A percentile compares a stretch with the other conserved stretches of the same genome.
Evolutionary conservation across 495 filamentous ascomycete genomes (phyloP).

Genomic region (Lophiostoma macrostomum): DNA sequence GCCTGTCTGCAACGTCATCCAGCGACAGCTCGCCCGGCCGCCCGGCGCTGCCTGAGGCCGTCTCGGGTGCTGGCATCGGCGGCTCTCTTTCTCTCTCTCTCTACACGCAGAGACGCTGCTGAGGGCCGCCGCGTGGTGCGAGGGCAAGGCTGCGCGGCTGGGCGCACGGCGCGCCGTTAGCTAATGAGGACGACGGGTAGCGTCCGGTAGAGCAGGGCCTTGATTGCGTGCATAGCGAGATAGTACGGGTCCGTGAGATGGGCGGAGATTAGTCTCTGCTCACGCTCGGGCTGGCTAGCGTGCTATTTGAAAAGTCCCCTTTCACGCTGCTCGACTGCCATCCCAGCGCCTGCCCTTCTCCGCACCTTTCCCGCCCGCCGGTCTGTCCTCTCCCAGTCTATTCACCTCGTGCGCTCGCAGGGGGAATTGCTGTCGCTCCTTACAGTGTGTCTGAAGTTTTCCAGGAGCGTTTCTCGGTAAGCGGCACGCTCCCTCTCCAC

Average conservation of each 20-base stretch:
- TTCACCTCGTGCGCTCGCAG: constrained; percentile 9
- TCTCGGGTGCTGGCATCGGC: background rate
- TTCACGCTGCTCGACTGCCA: constrained; percentile 7
- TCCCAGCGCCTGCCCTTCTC: constrained; percentile 16
- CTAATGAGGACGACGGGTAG: constrained; percentile 7
- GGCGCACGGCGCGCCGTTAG: background rate
- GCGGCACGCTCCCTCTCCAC: constrained; percentile 5
- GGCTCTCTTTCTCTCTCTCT: background rate
- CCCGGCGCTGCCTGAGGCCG: background rate
- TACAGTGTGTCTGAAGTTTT: constrained; percentile 1
- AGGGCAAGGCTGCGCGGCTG: background rate
- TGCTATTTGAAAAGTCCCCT: constrained; percentile 14
- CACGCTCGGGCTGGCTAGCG: constrained; percentile 21
- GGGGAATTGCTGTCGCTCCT: constrained; percentile 22
- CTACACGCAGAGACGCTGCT: background rate
- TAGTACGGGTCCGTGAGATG: constrained; percentile 21
- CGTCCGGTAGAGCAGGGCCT: constrained; percentile 4
- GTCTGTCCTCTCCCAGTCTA: constrained; percentile 18
- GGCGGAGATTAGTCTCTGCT: constrained; percentile 32
- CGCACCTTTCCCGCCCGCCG: constrained; percentile 1
- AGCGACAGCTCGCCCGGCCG: constrained; percentile 2
- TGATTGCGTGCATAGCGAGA: constrained; percentile 30
- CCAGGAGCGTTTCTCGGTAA: constrained; percentile 13
- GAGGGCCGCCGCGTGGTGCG: background rate
- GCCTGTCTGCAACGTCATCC: constrained; percentile 15